phyloP scores from a whole-genome alignment of 2,329 filamentous ascomycete species.

The Paecilomyces sp. region DNA sequence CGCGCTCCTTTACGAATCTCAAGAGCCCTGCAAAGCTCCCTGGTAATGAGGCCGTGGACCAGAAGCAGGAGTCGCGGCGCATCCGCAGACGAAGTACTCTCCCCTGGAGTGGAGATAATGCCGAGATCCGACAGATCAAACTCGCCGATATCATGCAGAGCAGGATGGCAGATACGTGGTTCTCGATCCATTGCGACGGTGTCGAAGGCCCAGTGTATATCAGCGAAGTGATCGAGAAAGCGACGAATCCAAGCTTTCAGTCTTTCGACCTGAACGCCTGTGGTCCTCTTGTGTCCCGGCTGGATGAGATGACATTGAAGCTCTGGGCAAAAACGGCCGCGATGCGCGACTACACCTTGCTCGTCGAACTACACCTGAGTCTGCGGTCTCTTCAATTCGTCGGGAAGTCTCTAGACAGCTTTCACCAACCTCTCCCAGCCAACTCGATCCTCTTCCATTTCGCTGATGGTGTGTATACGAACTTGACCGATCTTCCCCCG shows the following conservation, averaged over 20 bases:
- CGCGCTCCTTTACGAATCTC: slow-evolving; percentile 53
- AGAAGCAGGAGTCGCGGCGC: slow-evolving; percentile 12
- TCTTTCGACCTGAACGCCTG: slow-evolving; percentile 68
- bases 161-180: slow-evolving; percentile 80
- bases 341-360: slow-evolving; percentile 50
- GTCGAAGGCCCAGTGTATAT: slow-evolving; percentile 74
- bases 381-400: slow-evolving; percentile 71
- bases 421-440: slow-evolving; percentile 66
- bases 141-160: slow-evolving; percentile 65
- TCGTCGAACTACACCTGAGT: slow-evolving; percentile 67
- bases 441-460: slow-evolving; percentile 85
- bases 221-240: slow-evolving; percentile 70
- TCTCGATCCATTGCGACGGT: slow-evolving; percentile 66
- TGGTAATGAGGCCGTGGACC: slow-evolving; percentile 9
- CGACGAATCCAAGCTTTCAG: slow-evolving; percentile 87
- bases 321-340: slow-evolving; percentile 63
- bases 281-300: slow-evolving; percentile 58
- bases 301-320: slow-evolving; percentile 58
- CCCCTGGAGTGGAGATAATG: slow-evolving; percentile 56
- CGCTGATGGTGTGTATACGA: slow-evolving; percentile 76
- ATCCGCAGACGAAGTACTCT: slow-evolving; percentile 52
- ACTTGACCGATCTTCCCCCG: slow-evolving; percentile 58
- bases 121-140: slow-evolving; percentile 60
- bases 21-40: slow-evolving; percentile 17
- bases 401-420: slow-evolving; percentile 55